Percentiles rank a stretch among this genome's conserved stretches.
Conservation (phyloP, 164 flowering plant genomes). For the Paratinospora sagittata region DNA sequence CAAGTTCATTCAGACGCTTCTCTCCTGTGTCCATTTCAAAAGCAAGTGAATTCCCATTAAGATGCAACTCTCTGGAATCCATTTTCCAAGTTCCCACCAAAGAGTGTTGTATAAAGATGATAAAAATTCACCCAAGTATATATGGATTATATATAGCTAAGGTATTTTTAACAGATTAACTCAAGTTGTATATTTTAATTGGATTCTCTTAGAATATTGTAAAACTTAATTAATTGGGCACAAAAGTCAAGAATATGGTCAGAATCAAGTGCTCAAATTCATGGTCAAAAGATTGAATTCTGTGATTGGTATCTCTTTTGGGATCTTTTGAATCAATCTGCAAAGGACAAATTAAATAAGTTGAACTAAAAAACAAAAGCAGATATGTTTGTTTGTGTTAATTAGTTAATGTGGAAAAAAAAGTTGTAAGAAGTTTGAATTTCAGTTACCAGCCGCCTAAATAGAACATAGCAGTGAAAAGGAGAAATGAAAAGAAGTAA, state of each 20-base stretch:
- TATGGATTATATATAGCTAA: too few relatives aligned
- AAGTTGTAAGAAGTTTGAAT: not conserved
- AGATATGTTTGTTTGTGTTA: too few relatives aligned
- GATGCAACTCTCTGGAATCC: constrained; percentile 62
- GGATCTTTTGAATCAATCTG: not conserved
- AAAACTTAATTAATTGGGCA: too few relatives aligned
- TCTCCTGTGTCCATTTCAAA: constrained; percentile 55
- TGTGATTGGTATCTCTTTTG: not conserved
- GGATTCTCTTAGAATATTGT: too few relatives aligned
- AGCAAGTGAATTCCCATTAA: constrained; percentile 29
- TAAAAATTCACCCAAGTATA: not conserved
- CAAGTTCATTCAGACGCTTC: constrained; percentile 67
- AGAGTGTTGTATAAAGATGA: not conserved
- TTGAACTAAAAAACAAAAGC: not conserved
- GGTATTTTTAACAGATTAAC: too few relatives aligned
- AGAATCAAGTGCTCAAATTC: too few relatives aligned
- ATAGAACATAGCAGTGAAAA: too few relatives aligned
- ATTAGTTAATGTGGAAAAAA: too few relatives aligned
- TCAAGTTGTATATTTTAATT: too few relatives aligned
- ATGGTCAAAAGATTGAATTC: not conserved
- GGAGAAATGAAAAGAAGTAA: too few relatives aligned
- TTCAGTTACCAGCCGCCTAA: too few relatives aligned
- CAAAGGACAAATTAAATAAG: not conserved
- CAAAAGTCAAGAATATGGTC: not conserved
- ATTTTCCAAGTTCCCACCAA: constrained; percentile 18